Base-by-base conservation (phyloP, 2,329 filamentous ascomycete species). In the Fusarium torreyae region DNA sequence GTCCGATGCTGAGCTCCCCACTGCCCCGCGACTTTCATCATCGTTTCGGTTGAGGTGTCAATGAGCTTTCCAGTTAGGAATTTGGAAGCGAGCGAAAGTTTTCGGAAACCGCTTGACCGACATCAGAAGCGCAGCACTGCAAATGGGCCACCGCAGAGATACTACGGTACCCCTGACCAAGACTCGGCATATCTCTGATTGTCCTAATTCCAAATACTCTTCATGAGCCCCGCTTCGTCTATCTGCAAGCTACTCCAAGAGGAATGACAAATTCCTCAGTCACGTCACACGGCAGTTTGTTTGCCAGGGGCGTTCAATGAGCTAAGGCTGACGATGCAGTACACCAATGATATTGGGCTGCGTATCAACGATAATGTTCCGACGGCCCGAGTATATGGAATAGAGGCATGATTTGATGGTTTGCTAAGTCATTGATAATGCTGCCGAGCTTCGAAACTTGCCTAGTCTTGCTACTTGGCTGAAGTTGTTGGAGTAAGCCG, bases 271-370 rank as follows among this genome's bases (percentile, higher is more conserved):
- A 70, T 70, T 68, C 45, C 57, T 68, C 58, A 44, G 67, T 68
- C 58, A 65, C 61, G 54, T 54, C 54, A 68, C 67, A 68, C 63
- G 46, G 46, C 48, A 50, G 45, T 40, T 38, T 51, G 22, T 43
- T 58, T 20, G 15, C 39, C 36, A 57, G 63, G 59, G 61, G 64
- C 51, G 51, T 28, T 26, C 39, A 31, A 74, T 69, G 70, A 73
- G 66, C 66, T 63, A 70, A 73, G 45, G 48, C 66, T 75, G 70
- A 72, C 67, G 60, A 72, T 63, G 56, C 44, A 52, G 46, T 24
- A 54, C 54, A 11, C 55, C 54, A 43, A 58, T 56, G 48, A 59
- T 38, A 36, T 20, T 31, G 36, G 36, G 31, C 42, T 52, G 42
- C 31, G 18, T 53, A 36, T 46, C 45, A 28, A 44, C 24, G 24